Base-by-base conservation (phyloP, 768 basidiomycete genomes). In the Lactarius hatsudake region DNA sequence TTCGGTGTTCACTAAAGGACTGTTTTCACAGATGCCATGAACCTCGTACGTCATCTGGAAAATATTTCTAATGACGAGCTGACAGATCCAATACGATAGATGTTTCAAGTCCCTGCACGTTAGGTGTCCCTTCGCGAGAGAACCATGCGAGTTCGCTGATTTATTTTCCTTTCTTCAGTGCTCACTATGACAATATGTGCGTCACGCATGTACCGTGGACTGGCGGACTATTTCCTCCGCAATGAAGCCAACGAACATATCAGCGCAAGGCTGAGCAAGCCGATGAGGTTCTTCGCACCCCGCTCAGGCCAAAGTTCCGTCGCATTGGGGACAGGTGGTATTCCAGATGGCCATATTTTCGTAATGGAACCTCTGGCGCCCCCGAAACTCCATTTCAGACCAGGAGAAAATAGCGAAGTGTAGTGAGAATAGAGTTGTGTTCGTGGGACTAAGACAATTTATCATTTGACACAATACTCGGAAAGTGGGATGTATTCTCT, bases 61-160 rank as follows among this genome's bases (percentile, higher is more conserved):
- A 12, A 32, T 5, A 55, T 61, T 26, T n/a, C 18, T 18, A n/a
- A 30, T 36, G 32, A n/a, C 1, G 34, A 51, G 9, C 53, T 28
- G 2, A n/a, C 20, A 12, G 26, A 23, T 9, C 30, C 30, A 20
- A 43, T 28, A 36, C 10, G 9, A 1, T 34, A 66, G 65, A 66
- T 66, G 65, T 61, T 66, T 30, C 23, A 23, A 12, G 2, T 55
- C 55, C 65, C 65, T 3, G 42, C 26, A 15, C 2, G 65, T 66
- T 26, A 36, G 28, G 64, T 13, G 51, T 13, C 18, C n/a, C 7
- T 1, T 36, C 10, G 34, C 17, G 15, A 32, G 15, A 6, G 2
- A 20, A 5, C 18, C 43, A 1, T 7, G 23, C n/a, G 8, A 28
- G 12, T 38, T 55, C n/a, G 2, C 60, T 66, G n/a, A 61, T 8